Evolutionary conservation across 768 basidiomycete species (phyloP).

Genomic region (Leucosporidium creatinivorum): DNA sequence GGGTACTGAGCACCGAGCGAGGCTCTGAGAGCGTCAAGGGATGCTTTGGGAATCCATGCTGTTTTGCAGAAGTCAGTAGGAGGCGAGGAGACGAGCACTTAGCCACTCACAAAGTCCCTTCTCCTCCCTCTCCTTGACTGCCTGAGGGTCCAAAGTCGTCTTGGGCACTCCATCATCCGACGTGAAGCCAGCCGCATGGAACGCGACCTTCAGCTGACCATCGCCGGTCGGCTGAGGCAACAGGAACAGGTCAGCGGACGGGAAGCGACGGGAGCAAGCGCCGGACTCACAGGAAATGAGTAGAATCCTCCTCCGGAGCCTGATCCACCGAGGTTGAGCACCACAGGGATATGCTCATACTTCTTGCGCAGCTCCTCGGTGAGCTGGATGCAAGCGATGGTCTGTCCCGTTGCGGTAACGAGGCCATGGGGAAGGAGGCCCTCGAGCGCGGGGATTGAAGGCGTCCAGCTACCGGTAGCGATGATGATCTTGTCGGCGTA

Average conservation of each 20-base stretch:
- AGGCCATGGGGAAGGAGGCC: background rate
- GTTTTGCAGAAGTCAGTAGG: background rate
- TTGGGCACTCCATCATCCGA: background rate
- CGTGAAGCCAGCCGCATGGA: background rate
- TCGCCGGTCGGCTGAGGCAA: background rate
- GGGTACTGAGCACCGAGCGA: background rate
- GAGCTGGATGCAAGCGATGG: background rate
- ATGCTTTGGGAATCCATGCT: background rate
- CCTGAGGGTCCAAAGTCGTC: background rate
- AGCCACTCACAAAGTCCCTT: background rate
- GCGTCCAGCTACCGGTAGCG: background rate
- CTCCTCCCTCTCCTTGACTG: background rate
- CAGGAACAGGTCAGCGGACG: background rate
- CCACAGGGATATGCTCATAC: background rate
- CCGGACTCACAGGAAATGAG: background rate
- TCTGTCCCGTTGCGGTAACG: background rate
- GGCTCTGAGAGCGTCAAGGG: background rate
- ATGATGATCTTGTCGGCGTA: background rate
- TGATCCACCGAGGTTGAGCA: background rate
- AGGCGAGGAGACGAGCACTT: background rate
- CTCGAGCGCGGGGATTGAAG: background rate
- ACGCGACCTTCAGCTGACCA: background rate
- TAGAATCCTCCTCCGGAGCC: too few species aligned
- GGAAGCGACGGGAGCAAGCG: background rate
- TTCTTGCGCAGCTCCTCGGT: background rate